Evolutionary conservation across 148 eudicot genomes (phyloP).

Genomic region (Rhododendron simsii): DNA sequence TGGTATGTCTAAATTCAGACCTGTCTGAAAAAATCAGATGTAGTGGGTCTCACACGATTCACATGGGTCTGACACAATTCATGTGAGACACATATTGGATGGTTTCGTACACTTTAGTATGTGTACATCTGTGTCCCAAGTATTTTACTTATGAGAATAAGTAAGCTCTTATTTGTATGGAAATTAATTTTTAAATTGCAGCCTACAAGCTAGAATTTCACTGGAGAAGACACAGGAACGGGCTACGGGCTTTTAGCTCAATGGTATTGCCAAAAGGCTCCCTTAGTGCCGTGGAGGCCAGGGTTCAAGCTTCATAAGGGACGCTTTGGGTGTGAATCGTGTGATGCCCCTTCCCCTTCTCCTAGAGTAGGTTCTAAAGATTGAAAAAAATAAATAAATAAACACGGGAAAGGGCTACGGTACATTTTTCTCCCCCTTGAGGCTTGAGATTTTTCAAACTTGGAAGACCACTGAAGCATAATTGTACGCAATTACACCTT

Average conservation of each 20-base stretch:
- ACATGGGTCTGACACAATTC: background rate
- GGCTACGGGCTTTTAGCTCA: background rate
- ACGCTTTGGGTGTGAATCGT: too few relatives aligned
- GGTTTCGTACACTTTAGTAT: background rate
- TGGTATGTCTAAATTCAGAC: background rate
- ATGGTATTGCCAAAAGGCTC: too few relatives aligned
- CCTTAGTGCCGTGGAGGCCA: too few relatives aligned
- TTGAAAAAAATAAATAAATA: too few relatives aligned
- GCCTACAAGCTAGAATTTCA: background rate
- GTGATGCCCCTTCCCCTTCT: too few relatives aligned
- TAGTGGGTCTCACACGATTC: background rate
- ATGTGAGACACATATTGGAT: background rate
- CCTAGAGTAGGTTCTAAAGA: too few relatives aligned
- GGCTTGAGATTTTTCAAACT: background rate
- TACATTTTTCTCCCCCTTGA: background rate
- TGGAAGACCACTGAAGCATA: background rate
- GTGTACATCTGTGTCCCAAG: background rate
- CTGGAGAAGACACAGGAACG: background rate
- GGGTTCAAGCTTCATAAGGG: too few relatives aligned
- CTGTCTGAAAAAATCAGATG: background rate
- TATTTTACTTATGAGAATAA: background rate
- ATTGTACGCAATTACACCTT: background rate
- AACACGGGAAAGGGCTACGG: too few relatives aligned
- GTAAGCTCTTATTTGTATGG: background rate
- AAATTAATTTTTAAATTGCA: background rate